Evolutionary conservation across 2,329 filamentous ascomycete genomes (phyloP), one percentile per base, ranked within the genome.

Genomic region (Dactylella cylindrospora): DNA sequence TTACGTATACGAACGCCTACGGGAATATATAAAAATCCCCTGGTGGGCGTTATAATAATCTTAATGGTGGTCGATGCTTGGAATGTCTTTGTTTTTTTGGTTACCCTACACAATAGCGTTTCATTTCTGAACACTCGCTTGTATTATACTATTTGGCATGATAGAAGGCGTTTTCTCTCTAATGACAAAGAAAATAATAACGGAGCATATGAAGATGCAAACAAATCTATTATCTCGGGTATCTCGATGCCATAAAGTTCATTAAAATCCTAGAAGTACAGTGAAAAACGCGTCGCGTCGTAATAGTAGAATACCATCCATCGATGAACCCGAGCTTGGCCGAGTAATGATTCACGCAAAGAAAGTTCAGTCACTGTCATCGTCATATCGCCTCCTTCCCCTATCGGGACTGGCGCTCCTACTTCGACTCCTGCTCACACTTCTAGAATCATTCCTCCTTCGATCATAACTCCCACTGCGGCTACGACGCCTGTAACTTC

Each of bases 71-170:
- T 19, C 29, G 49, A 28, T 46, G 13, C 22, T 35, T 25, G 33
- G 20, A 29, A 39, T 51, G 44, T 20, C 3, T 38, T 53, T 39
- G 20, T 31, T 41, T 13, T 40, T 38, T 32, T 40, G 10, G 36
- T 23, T 40, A 40, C 26, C 12, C 10, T 19, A 7, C 15, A 7
- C 15, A 23, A 10, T 17, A 8, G 19, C 36, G 15, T 9, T 38
- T 17, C 5, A 40, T 12, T 54, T 62, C 49, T 44, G 23, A 35
- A 49, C 57, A 41, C 43, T 62, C 49, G 43, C 29, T 49, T 62
- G 41, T 60, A 60, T 19, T 13, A 52, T 49, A 57, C 25, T 9
- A 23, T 60, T n/a, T 51, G 36, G 52, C 53, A 60, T 60, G 53
- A 32, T 43, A 38, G 53, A 50, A 15, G 53, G 53, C 53, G 53